These are phyloP conservation scores for Cutaneotrichosporon mucoides DNA, from an alignment of 1,284 basidiomycete species.

Conservation along the genomic window DNA sequence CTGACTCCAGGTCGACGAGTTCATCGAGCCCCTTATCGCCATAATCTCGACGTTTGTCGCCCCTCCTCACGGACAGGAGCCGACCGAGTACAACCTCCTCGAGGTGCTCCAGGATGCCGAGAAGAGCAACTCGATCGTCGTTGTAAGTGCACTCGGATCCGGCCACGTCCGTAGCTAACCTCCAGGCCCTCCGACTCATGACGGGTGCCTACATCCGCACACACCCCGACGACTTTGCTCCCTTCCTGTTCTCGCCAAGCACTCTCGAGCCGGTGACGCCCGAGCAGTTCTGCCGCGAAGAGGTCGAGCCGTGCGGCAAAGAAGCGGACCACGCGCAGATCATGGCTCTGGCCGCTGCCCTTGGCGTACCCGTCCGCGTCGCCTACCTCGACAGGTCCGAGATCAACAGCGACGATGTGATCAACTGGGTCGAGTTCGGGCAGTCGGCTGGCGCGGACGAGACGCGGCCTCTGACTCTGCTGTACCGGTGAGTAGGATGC, in stretches of 20 bases:
- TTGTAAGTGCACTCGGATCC: slow-evolving; percentile 10
- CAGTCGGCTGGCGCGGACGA: slow-evolving; percentile 37
- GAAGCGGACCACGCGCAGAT: slow-evolving; percentile 89
- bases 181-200: slow-evolving; percentile 60
- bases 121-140: slow-evolving; percentile 45
- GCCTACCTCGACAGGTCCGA: slow-evolving; percentile 70
- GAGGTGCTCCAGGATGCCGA: slow-evolving; percentile 44
- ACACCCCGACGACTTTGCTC: slow-evolving; percentile 61
- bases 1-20: slow-evolving; percentile 39
- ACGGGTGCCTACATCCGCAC: slow-evolving; percentile 75
- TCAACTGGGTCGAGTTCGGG: slow-evolving; percentile 64
- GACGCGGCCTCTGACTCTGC: slow-evolving; percentile 52
- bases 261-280: slow-evolving; percentile 59
- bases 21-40: slow-evolving; percentile 39
- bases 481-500: slow-evolving; percentile 63
- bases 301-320: slow-evolving; percentile 73
- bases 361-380: slow-evolving; percentile 65
- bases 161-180: slow-evolving; percentile 9
- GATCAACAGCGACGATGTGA: slow-evolving; percentile 33
- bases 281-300: slow-evolving; percentile 65
- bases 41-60: slow-evolving; percentile 28
- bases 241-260: slow-evolving; percentile 72
- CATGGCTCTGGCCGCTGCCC: slow-evolving; percentile 66
- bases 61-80: slow-evolving; percentile 43
- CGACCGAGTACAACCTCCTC: slow-evolving; percentile 38